Conservation (phyloP, 2,329 filamentous ascomycete genomes). For the Sporothrix phasma region DNA sequence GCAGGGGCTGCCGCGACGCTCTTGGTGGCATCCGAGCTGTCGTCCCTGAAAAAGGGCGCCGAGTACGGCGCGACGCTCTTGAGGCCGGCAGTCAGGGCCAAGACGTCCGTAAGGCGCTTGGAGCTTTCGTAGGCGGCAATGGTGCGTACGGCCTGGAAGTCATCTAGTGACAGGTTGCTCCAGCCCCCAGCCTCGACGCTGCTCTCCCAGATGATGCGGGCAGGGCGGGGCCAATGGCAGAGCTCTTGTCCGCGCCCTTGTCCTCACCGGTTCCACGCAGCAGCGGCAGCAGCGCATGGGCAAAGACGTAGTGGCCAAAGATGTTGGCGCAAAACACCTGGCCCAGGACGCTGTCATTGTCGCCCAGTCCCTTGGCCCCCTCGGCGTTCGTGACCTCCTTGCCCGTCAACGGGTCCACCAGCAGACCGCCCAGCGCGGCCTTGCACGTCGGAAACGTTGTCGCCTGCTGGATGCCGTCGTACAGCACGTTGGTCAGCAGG, state of each 20-base stretch:
- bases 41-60: conserved; percentile 36
- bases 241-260: conserved; percentile 22
- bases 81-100: conserved; percentile 63
- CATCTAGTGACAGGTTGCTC: conserved; percentile 49
- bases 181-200: conserved; percentile 57
- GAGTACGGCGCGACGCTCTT: conserved; percentile 52
- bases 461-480: conserved; percentile 51
- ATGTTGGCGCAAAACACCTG: conserved; percentile 85
- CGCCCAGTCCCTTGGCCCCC: conserved; percentile 24
- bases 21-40: conserved; percentile 15
- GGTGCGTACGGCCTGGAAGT: conserved; percentile 64
- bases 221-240: conserved; percentile 28
- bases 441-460: conserved; percentile 76
- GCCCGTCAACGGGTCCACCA: conserved; percentile 36
- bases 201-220: conserved; percentile 77
- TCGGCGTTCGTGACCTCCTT: conserved; percentile 15
- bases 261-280: conserved; percentile 39
- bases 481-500: conserved; percentile 46
- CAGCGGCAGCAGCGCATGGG: conserved; percentile 68
- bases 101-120: conserved; percentile 77
- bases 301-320: conserved; percentile 89
- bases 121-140: conserved; percentile 67
- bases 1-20: conserved; percentile 32
- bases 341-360: conserved; percentile 53
- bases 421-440: conserved; percentile 41